Base-by-base conservation (phyloP, 371 early-diverging fungal species). In the Chytridium lagenaria region DNA sequence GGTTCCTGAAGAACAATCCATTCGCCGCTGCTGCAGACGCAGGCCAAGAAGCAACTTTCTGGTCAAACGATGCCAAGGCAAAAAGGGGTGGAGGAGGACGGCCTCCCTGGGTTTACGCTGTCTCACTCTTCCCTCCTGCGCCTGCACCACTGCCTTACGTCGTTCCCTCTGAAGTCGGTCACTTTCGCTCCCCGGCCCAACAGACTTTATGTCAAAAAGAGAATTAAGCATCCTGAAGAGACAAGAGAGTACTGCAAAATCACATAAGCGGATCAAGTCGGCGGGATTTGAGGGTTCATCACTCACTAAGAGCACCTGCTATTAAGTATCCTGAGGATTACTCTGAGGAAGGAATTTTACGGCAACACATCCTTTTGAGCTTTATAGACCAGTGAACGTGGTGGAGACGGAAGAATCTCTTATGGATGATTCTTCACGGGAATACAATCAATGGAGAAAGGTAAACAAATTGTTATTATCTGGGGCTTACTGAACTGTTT, bases 161-260 rank as follows among this genome's bases (percentile, higher is more conserved):
- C 44, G 44, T 69, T 44, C 70, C 70, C 1, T 28, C 57, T 28
- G 59, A 69, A 39, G 70, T 59, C 33, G 70, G 59, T 30, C 70
- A 69, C 39, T 55, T 69, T 31, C 34, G 12, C 26, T 7, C 44
- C 44, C 19, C 44, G 44, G 44, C 12, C 44, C 44, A 44, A 7
- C 12, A 44, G 44, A n/a, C n/a, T n/a, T n/a, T n/a, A n/a, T n/a
- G n/a, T n/a, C n/a, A n/a, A n/a, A n/a, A n/a, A n/a, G n/a, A n/a
- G n/a, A n/a, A n/a, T n/a, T n/a, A n/a, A 7, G 44, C 7, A 44
- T 19, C 7, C 44, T 19, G 44, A 12, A 7, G 19, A 44, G 19
- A 44, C 55, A 55, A 55, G 16, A 10, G 10, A 16, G 10, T 26
- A 28, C 10, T 16, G 55, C 55, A 28, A 26, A 55, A 55, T 55